phyloP scores from a whole-genome alignment of 1,284 basidiomycete genomes.

The Melampsora larici-populina region DNA sequence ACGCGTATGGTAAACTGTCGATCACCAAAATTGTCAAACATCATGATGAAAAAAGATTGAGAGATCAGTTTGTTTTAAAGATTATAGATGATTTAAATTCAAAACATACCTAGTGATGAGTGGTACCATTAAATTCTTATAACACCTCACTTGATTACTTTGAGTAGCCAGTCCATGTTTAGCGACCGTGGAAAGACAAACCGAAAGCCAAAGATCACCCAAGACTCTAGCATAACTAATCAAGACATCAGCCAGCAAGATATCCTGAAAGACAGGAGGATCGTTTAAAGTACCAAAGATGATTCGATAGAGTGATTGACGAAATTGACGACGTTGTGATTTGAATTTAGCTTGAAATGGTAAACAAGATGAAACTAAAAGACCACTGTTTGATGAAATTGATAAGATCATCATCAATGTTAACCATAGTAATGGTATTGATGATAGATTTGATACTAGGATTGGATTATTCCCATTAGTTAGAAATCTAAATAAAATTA shows the following conservation, averaged over 20 bases:
- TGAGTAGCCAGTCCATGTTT: slow-evolving; percentile 45
- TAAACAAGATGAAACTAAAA: neutral
- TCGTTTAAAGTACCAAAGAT: neutral
- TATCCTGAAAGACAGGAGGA: slow-evolving; percentile 82
- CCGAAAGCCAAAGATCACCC: slow-evolving; percentile 86
- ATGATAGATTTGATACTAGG: neutral
- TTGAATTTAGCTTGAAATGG: neutral
- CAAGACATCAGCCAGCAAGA: slow-evolving; percentile 89
- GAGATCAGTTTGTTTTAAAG: neutral
- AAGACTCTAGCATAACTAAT: slow-evolving; percentile 96
- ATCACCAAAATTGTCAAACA: slow-evolving; percentile 16
- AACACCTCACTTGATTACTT: neutral
- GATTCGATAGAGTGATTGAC: neutral
- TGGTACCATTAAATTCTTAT: slow-evolving; percentile 25
- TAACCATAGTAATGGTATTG: neutral
- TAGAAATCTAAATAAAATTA: neutral
- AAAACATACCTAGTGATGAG: slow-evolving; percentile 7
- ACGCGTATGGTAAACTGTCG: slow-evolving; percentile 75
- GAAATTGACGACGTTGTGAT: neutral
- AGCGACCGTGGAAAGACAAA: slow-evolving; percentile 60
- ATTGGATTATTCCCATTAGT: neutral
- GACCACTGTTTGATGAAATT: neutral
- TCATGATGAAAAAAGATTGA: slow-evolving; percentile 42
- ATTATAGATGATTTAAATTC: neutral
- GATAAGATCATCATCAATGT: neutral